These are phyloP conservation scores for Eucalyptus paniculata DNA, from an alignment of 345 rosid species.

Conservation along the genomic window DNA sequence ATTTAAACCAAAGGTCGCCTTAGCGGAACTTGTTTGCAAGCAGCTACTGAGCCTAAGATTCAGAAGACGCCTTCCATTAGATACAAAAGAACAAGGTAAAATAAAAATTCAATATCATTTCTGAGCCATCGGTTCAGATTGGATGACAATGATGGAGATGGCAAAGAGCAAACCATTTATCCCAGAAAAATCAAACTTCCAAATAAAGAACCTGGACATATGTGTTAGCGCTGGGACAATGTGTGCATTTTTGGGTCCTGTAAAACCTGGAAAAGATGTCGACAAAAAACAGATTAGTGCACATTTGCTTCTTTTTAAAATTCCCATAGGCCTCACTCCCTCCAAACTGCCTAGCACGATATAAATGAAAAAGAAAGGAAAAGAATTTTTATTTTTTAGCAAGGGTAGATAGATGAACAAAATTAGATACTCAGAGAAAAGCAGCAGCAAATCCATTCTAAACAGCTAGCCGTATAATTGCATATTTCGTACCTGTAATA, in stretches of 20 bases:
- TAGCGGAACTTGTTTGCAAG: background rate
- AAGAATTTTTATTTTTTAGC: background rate
- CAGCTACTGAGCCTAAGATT: background rate
- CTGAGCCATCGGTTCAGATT: background rate
- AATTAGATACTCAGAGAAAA: background rate
- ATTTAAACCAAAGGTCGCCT: background rate
- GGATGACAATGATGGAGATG: background rate
- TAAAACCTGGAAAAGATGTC: constrained; percentile 14
- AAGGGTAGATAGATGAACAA: background rate
- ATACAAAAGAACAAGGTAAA: background rate
- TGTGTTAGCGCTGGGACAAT: constrained; percentile 28
- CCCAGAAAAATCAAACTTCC: background rate
- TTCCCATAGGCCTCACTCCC: background rate
- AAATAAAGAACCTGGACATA: constrained; percentile 26
- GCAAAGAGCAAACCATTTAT: background rate
- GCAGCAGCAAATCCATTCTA: background rate
- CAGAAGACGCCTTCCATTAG: background rate
- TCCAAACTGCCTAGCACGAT: background rate
- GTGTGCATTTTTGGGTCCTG: constrained; percentile 23
- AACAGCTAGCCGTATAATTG: constrained; percentile 6
- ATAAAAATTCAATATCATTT: background rate
- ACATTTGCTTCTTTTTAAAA: background rate
- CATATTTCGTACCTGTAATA: background rate
- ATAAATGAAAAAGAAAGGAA: background rate
- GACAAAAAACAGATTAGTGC: background rate